Conservation (phyloP, 192 early-diverging fungal species). For the Fimicolochytrium jonesii region DNA sequence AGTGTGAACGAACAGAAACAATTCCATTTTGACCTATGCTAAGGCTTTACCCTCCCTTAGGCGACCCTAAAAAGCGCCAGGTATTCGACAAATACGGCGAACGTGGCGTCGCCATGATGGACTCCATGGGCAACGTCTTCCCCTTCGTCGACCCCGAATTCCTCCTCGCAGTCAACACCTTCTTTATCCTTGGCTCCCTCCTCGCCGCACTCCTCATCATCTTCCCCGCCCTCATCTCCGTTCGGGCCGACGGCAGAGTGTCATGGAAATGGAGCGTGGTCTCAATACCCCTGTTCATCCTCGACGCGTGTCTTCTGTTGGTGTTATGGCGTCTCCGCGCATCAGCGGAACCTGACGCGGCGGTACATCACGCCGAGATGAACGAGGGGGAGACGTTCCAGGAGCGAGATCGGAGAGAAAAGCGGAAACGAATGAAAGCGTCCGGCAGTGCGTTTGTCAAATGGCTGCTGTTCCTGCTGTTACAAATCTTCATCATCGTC, state of each 20-base stretch:
- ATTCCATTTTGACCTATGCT: conserved; percentile 19
- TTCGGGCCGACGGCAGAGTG: conserved; percentile 66
- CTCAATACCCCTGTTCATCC: conserved; percentile 79
- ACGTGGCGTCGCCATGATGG: conserved; percentile 44
- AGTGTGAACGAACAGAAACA: conserved; percentile 44
- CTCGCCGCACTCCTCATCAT: conserved; percentile 63
- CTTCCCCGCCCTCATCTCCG: conserved; percentile 78
- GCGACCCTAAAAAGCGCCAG: conserved; percentile 65
- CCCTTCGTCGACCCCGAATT: conserved; percentile 48
- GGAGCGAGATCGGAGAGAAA: conserved; percentile 15
- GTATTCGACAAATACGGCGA: conserved; percentile 86
- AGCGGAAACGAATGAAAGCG: conserved; percentile 29
- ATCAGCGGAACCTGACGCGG: conserved; percentile 41
- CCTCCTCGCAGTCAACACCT: conserved; percentile 36
- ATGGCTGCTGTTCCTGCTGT: conserved; percentile 55
- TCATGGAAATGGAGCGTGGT: conserved; percentile 70
- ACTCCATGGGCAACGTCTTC: conserved; percentile 29
- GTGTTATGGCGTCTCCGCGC: conserved; percentile 18
- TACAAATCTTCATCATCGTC: conserved; percentile 75
- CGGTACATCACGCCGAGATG: conserved; percentile 44
- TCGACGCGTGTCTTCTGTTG: conserved; percentile 49
- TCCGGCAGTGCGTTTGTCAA: conserved; percentile 26
- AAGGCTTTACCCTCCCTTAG: conserved; percentile 26
- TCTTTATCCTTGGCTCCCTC: conserved; percentile 33
- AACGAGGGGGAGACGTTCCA: conserved; percentile 16